Evolutionary conservation across 2,329 filamentous ascomycete species (phyloP), one percentile per base, ranked within the genome.

Genomic region (Sporothrix sp.): DNA sequence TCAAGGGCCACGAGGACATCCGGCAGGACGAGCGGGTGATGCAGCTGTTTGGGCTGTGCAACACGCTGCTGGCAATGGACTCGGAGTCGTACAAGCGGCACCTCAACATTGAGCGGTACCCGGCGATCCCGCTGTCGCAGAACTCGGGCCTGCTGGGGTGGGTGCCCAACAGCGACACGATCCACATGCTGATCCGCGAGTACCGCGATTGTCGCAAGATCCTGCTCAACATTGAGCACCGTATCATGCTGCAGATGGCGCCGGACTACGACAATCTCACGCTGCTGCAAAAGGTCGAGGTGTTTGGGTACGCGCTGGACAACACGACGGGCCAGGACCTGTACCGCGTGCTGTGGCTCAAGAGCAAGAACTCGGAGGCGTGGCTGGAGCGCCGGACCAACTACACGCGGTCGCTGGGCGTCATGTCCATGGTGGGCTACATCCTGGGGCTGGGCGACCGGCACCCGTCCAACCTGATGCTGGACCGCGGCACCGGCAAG

Each of bases 381-480:
- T 99, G 93, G 93, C 81, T 99, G 30, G 93, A 97, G 67, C 80
- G 93, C 38, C 85, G 93, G 48, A 98, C 94, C n/a, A 98, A 95
- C 65, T 99, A 98, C 70, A 98, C 93, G 16, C 85, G 93, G 52
- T 97, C 91, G 1, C 75, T 98, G 2, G 93, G 88, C 59, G 93
- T 98, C 61, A 99, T 98, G 93, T 96, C 89, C n/a, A 98, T 99
- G 89, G 93, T 97, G n/a, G 93, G 93, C 56, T 99, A 99, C 67
- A 97, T 99, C 57, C 81, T 99, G 20, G 94, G 93, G 54, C 75
- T 99, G 13, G 93, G 93, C 50, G 93, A 99, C 70, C 84, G 94
- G 43, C 93, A 99, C 69, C 94, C 94, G 33, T 96, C 89, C 54
- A 99, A 99, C 66, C 71, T 99, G 62, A 94, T 98, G 85, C 83